phyloP scores from a whole-genome alignment of 1,139 yeast genomes.

The Diutina siamensis region DNA sequence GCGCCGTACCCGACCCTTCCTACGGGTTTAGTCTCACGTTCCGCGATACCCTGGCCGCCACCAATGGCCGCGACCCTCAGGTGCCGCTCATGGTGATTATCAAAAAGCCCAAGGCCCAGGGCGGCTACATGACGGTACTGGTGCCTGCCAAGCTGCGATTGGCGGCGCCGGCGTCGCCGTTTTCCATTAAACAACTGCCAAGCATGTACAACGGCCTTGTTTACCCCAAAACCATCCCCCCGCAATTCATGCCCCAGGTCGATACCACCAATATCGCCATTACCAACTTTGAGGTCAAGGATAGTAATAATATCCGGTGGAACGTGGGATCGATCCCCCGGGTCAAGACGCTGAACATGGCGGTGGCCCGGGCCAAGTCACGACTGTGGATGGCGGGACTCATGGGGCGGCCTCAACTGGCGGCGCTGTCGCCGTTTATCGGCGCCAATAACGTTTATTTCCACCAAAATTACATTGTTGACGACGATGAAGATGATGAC shows the following conservation, averaged over 20 bases:
- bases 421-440: conserved; percentile 10
- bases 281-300: conserved; percentile 23
- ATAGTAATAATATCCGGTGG: conserved; percentile 22
- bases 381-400: conserved; percentile 1
- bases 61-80: conserved; percentile 12
- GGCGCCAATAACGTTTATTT: conserved; percentile 15
- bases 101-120: conserved; percentile 17
- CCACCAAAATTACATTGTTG: conserved; percentile 13
- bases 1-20: conserved; percentile 5
- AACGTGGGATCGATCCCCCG: conserved; percentile 37
- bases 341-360: conserved; percentile 11
- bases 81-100: conserved; percentile 21
- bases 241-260: conserved; percentile 1
- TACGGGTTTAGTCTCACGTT: conserved; percentile 23
- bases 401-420: background rate
- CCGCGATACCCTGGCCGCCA: conserved; percentile 19
- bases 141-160: background rate
- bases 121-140: conserved; percentile 22
- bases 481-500: conserved; percentile 9
- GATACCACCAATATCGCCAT: conserved; percentile 6
- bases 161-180: conserved; percentile 10
- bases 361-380: background rate
- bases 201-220: background rate
- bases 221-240: background rate
- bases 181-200: conserved; percentile 7